Conservation (phyloP, 192 early-diverging fungal species). For the Umbelopsis ramanniana region DNA sequence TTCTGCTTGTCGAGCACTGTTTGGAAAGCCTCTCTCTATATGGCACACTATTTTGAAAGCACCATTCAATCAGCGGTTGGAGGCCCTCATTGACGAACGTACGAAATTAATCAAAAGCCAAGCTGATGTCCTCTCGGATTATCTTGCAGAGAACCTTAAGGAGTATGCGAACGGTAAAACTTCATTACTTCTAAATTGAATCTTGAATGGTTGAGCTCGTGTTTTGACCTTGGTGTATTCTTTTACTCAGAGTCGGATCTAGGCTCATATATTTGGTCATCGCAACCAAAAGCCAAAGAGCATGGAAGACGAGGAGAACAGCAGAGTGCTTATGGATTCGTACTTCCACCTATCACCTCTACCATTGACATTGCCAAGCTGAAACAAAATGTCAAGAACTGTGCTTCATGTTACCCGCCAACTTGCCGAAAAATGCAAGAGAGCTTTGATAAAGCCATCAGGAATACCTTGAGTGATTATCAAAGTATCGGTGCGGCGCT, state of each 20-base stretch:
- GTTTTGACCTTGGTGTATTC: background rate
- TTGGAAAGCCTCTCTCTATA: background rate
- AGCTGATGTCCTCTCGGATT: background rate
- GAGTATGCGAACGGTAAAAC: background rate
- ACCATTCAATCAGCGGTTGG: background rate
- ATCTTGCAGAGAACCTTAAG: background rate
- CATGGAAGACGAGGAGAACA: background rate
- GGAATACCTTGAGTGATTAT: background rate
- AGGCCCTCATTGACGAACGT: background rate
- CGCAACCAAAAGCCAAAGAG: background rate
- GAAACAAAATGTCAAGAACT: constrained; percentile 25
- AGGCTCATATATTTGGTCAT: constrained; percentile 33
- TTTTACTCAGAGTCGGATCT: constrained; percentile 18
- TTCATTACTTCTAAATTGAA: background rate
- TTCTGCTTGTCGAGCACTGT: constrained; percentile 3
- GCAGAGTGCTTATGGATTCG: background rate
- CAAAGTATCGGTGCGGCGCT: constrained; percentile 5
- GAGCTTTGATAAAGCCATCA: constrained; percentile 25
- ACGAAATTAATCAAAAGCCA: background rate
- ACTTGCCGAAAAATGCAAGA: constrained; percentile 17
- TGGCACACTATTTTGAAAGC: constrained; percentile 20
- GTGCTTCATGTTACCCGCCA: constrained; percentile 17
- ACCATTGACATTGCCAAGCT: constrained; percentile 30
- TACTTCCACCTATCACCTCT: constrained; percentile 25
- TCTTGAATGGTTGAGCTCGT: background rate